Evolutionary conservation across 208 protist genomes (phyloP), one percentile per base, ranked within the genome.

Genomic region (Phytomonas sp.): DNA sequence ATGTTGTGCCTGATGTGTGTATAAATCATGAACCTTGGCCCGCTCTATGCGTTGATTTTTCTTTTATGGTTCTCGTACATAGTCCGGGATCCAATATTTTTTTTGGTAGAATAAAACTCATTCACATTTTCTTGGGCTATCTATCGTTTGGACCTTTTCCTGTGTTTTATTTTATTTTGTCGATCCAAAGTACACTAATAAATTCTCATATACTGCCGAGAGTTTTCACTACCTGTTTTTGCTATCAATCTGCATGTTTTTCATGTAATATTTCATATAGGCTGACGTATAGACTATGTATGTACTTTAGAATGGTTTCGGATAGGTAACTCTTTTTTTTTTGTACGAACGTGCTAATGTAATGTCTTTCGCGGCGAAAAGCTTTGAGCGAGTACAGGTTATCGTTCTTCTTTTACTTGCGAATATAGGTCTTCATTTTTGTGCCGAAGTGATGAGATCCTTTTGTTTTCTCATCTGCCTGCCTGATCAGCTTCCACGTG

Each of bases 151-250:
- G 28, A 51, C 30, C 56, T 65, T 11, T 33, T 46, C 7, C 59
- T 7, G 13, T 65, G n/a, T 65, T 37, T 67, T 33, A 31, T 40
- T 62, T 59, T 65, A 60, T 63, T 53, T 13, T 43, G 62, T 11
- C 8, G 37, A 36, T 65, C 7, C 4, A 53, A 29, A 46, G n/a
- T 60, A 53, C 23, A 9, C 6, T 28, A 34, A 30, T 72, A 33
- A 3, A n/a, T 59, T 63, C 6, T 31, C 20, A 46, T 33, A 32
- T 68, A 15, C 34, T 15, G 28, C 6, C 60, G 32, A 40, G 26
- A 66, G 28, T 64, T 28, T 65, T 3, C 36, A 6, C 23, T 29
- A 40, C 17, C 26, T 72, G 5, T 53, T 20, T 40, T 34, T 20
- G 29, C 34, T 28, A 5, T 62, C 30, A 66, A 29, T 60, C 13